A percentile compares a stretch with the other conserved stretches of the same genome.
phyloP scores from a whole-genome alignment of 2,329 filamentous ascomycete genomes.

The Talaromyces amestolkiae region DNA sequence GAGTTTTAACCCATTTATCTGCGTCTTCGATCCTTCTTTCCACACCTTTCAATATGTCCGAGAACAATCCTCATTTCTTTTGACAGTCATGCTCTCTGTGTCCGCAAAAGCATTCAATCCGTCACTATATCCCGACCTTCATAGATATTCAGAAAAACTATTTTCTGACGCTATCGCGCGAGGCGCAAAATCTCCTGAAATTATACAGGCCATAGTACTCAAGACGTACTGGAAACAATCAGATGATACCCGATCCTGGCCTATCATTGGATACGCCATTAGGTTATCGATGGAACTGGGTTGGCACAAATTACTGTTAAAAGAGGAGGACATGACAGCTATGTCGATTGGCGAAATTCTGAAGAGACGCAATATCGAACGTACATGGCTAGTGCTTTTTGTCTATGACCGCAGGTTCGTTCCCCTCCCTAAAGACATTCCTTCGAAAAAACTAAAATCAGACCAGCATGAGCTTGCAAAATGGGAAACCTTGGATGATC shows the following conservation, averaged over 20 bases:
- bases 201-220: neutral
- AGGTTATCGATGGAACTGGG: neutral
- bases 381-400: neutral
- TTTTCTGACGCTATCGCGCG: neutral
- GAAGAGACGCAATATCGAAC: neutral
- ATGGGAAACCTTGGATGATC: neutral
- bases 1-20: conserved; percentile 41
- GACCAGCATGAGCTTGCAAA: neutral
- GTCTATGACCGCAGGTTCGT: conserved; percentile 40
- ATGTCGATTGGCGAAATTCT: neutral
- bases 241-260: neutral
- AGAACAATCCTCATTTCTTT: conserved; percentile 38
- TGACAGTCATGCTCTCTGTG: conserved; percentile 37
- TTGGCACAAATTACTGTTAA: neutral
- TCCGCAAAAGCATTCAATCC: conserved; percentile 33
- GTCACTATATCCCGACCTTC: neutral
- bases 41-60: conserved; percentile 40
- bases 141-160: neutral
- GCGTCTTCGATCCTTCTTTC: conserved; percentile 38
- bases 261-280: neutral
- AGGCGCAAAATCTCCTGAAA: neutral
- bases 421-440: neutral
- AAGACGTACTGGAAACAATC: neutral
- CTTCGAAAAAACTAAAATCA: too few species aligned
- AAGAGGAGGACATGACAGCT: neutral